phyloP scores from a whole-genome alignment of 75 land plant species.

The Pinus taeda region DNA sequence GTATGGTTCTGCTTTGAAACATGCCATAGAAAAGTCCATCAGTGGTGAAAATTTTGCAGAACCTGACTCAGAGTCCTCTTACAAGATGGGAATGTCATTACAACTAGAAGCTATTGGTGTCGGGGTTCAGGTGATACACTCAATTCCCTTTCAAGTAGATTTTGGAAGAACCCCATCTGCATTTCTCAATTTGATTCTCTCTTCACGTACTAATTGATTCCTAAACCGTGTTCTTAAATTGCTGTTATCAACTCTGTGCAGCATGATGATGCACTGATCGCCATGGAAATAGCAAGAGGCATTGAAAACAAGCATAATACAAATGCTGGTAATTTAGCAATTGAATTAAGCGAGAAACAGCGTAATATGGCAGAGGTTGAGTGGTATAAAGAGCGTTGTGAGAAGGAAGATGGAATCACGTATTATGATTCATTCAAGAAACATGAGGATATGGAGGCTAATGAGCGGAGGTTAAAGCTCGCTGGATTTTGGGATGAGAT shows the following conservation, averaged over 20 bases:
- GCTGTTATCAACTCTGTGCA: too few relatives aligned
- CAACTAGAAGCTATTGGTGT: not conserved
- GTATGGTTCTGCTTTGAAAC: not conserved
- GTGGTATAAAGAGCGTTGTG: not conserved
- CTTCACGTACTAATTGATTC: too few relatives aligned
- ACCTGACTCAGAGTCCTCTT: not conserved
- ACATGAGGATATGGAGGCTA: not conserved
- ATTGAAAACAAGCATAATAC: not conserved
- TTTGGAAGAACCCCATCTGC: too few relatives aligned
- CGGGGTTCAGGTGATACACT: not conserved
- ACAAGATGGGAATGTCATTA: not conserved
- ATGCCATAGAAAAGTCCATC: not conserved
- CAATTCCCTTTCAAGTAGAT: too few relatives aligned
- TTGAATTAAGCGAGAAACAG: not conserved
- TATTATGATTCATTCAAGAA: constrained; percentile 1
- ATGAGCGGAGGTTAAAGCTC: too few relatives aligned
- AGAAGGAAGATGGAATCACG: not conserved
- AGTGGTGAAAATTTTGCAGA: not conserved
- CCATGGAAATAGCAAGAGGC: not conserved
- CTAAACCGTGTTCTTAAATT: too few relatives aligned
- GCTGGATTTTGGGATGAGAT: too few relatives aligned
- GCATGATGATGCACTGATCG: too few relatives aligned
- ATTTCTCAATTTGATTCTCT: too few relatives aligned
- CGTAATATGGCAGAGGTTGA: not conserved
- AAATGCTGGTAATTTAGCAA: not conserved